Percentiles rank a stretch among this genome's conserved stretches.
Evolutionary conservation across 1,139 yeast genomes (phyloP).

Genomic region (Lodderomyces metapsilosis): DNA sequence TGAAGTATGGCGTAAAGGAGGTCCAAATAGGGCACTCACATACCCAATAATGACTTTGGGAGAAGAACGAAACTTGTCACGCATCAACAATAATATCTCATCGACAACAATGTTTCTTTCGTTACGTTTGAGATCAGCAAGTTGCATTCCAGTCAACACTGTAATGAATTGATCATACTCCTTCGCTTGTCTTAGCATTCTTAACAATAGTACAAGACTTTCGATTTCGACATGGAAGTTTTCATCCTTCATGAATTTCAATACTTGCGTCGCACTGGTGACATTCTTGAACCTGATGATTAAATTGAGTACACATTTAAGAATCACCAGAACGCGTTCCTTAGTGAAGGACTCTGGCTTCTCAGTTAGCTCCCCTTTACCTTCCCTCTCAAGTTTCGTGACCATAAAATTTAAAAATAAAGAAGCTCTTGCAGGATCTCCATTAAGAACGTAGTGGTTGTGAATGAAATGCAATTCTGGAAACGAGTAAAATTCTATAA

Average conservation of each 20-base stretch:
- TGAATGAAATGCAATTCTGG: conserved; percentile 27
- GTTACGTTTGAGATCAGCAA: conserved; percentile 17
- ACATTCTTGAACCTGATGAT: conserved; percentile 41
- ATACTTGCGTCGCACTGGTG: conserved; percentile 29
- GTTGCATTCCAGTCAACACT: conserved; percentile 32
- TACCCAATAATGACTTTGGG: conserved; percentile 42
- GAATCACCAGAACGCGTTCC: conserved; percentile 23
- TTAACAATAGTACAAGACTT: conserved; percentile 27
- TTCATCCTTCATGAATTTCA: conserved; percentile 33
- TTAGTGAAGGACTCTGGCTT: conserved; percentile 10
- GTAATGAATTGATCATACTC: conserved; percentile 36
- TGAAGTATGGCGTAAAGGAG: neutral
- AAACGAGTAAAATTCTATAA: conserved; percentile 32
- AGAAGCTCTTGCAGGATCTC: conserved; percentile 33
- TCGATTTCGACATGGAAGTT: conserved; percentile 26
- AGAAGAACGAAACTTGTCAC: conserved; percentile 27
- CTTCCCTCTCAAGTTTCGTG: conserved; percentile 32
- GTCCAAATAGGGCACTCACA: conserved; percentile 28
- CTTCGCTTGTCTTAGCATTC: conserved; percentile 26
- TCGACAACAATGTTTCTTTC: conserved; percentile 18
- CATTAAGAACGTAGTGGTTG: conserved; percentile 21
- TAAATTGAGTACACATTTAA: conserved; percentile 29
- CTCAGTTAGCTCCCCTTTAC: neutral
- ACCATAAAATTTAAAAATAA: conserved; percentile 37
- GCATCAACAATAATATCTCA: conserved; percentile 35